Evolutionary conservation across 2,329 filamentous ascomycete genomes (phyloP), one percentile per base, ranked within the genome.

Genomic region (Monascus ruber): DNA sequence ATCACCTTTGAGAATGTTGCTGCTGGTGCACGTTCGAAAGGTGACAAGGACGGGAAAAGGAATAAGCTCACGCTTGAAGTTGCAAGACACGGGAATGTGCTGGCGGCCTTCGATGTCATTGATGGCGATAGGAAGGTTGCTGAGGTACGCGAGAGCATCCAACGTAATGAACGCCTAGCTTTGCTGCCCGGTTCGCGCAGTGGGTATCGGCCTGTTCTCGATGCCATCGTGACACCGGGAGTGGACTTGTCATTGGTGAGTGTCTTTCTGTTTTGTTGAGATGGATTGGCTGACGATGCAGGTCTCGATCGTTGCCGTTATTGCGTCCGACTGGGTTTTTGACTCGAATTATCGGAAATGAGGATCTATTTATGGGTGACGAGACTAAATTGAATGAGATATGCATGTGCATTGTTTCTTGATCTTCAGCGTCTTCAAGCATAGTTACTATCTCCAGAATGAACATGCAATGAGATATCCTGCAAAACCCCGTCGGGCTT

Each of bases 81-180:
- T 3, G 38, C 50, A 34, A 37, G 41, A 2, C 43, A 47, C 34
- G 46, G 46, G 1, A 36, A 39, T 33, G 40, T 35, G 5, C 33
- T 51, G 25, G 38, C 35, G 26, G 34, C 35, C 11, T 51, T 49
- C 33, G 50, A 52, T 42, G 31, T 52, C 8, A 37, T 50, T 17
- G 49, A 52, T 40, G 46, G 45, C 3, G 47, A 51, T 38, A 33
- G 49, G 33, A 50, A 43, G 35, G 38, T 52, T 6, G 42, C 43
- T 7, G 46, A 51, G 25, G 40, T 51, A 24, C 35, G 42, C 9
- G 48, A 52, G 37, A 52, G 50, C 32, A 42, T 52, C 28, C 38
- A 32, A 5, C 44, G 50, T 35, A 52, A 51, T 41, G 37, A 50
- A 32, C 49, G 43, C 35, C 38, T 50, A 34, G 49, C 47, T 2